Evolutionary conservation across 2,329 filamentous ascomycete genomes (phyloP).

Genomic region (Claviceps citrina): DNA sequence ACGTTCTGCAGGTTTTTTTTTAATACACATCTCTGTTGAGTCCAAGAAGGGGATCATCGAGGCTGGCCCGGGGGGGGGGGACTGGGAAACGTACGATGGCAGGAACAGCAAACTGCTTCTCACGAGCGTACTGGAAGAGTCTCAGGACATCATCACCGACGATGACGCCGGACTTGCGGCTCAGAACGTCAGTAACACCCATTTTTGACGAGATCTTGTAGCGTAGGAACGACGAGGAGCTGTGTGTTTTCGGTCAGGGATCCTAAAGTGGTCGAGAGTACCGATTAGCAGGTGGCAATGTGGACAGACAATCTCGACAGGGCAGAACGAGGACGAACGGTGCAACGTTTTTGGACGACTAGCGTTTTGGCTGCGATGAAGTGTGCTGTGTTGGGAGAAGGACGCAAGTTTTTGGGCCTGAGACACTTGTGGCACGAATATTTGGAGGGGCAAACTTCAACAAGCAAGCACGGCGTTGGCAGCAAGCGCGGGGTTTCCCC

Average conservation of each 20-base stretch:
- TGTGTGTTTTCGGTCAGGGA: too few relatives aligned
- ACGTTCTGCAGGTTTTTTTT: slow-evolving; percentile 43
- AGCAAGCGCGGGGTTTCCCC: slow-evolving; percentile 4
- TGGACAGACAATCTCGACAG: neutral
- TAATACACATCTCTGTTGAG: slow-evolving; percentile 1
- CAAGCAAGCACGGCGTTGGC: neutral
- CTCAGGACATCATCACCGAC: slow-evolving; percentile 38
- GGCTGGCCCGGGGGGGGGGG: neutral
- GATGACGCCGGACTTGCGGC: slow-evolving; percentile 38
- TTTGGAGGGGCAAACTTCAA: slow-evolving; percentile 3
- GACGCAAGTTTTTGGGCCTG: neutral
- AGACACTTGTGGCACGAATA: neutral
- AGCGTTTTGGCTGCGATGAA: neutral
- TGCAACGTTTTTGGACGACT: too few relatives aligned
- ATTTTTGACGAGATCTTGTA: slow-evolving; percentile 12
- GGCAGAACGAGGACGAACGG: neutral
- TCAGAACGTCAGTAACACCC: slow-evolving; percentile 28
- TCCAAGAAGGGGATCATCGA: neutral
- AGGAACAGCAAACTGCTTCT: slow-evolving; percentile 78
- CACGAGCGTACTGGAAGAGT: slow-evolving; percentile 80
- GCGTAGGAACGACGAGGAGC: neutral
- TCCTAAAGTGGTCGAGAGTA: neutral
- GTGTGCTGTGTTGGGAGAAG: neutral
- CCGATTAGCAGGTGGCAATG: neutral
- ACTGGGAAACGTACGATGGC: slow-evolving; percentile 38